Conservation (phyloP, 768 basidiomycete species). For the Agaricus blazei region DNA sequence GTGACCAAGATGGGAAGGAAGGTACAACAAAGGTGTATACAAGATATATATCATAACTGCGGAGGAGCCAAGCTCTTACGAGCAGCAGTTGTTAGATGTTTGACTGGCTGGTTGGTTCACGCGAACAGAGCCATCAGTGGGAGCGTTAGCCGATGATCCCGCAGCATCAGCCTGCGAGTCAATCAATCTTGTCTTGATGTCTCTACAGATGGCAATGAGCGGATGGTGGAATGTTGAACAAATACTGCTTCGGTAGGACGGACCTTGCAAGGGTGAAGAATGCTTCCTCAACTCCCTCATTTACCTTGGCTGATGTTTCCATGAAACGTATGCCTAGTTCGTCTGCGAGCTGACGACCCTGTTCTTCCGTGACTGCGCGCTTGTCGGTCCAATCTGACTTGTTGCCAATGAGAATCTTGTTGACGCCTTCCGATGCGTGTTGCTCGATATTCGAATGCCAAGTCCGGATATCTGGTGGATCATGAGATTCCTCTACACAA, state of each 20-base stretch:
- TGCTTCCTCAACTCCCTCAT: conserved; percentile 97
- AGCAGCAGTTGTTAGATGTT: conserved; percentile 48
- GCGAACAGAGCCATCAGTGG: conserved; percentile 55
- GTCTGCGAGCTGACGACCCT: conserved; percentile 86
- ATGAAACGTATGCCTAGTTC: conserved; percentile 96
- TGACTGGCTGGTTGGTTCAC: conserved; percentile 56
- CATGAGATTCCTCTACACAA: neutral
- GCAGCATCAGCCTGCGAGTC: conserved; percentile 79
- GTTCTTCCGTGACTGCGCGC: conserved; percentile 84
- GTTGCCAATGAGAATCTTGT: conserved; percentile 99
- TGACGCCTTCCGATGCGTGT: conserved; percentile 97
- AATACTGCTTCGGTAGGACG: conserved; percentile 20
- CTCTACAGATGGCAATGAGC: conserved; percentile 40
- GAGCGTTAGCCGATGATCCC: conserved; percentile 29
- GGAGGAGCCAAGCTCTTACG: conserved; percentile 20
- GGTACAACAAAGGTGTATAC: conserved; percentile 10
- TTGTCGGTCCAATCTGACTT: conserved; percentile 99
- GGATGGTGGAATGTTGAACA: neutral
- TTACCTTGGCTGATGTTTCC: conserved; percentile 96
- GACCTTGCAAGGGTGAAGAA: conserved; percentile 97
- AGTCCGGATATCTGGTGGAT: conserved; percentile 81
- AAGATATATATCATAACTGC: conserved; percentile 2
- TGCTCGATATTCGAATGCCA: conserved; percentile 99
- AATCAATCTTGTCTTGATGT: conserved; percentile 96
- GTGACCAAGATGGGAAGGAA: neutral